Evolutionary conservation across 371 early-diverging fungal species (phyloP).

Genomic region (Lichtheimia hyalospora): DNA sequence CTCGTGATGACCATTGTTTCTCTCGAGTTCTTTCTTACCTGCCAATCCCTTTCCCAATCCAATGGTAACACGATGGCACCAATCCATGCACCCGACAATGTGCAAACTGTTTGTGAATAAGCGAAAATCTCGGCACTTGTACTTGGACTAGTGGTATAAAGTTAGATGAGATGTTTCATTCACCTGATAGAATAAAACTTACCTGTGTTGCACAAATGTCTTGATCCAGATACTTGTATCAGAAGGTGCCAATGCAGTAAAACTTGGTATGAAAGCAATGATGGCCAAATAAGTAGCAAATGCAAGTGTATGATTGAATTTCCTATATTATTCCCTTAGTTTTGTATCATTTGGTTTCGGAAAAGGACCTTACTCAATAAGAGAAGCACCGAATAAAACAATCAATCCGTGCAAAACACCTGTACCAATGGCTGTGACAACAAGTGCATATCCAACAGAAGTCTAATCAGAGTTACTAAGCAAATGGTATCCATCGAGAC

Average conservation of each 20-base stretch:
- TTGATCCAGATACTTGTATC: constrained; percentile 27
- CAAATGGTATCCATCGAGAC: neutral
- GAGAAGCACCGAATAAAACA: constrained; percentile 45
- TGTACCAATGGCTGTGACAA: constrained; percentile 19
- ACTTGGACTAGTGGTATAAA: constrained; percentile 25
- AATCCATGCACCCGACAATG: constrained; percentile 51
- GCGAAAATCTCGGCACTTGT: constrained; percentile 43
- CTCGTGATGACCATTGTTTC: neutral
- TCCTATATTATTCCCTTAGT: constrained; percentile 8
- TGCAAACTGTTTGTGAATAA: constrained; percentile 42
- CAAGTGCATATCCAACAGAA: constrained; percentile 25
- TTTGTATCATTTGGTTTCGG: neutral
- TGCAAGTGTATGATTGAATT: constrained; percentile 35
- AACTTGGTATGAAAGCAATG: constrained; percentile 35
- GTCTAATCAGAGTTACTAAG: constrained; percentile 9
- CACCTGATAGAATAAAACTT: constrained; percentile 1
- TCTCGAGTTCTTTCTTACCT: constrained; percentile 18
- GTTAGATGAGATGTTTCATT: neutral
- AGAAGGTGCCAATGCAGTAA: constrained; percentile 21
- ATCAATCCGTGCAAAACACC: constrained; percentile 31
- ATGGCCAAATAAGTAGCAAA: constrained; percentile 45
- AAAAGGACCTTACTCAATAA: constrained; percentile 28
- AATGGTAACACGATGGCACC: constrained; percentile 51
- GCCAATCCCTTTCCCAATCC: constrained; percentile 57
- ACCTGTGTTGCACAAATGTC: constrained; percentile 46